Percentiles rank a stretch among this genome's conserved stretches.
Evolutionary conservation across 441 rosid species (phyloP).

Genomic region (Theobroma grandiflorum): DNA sequence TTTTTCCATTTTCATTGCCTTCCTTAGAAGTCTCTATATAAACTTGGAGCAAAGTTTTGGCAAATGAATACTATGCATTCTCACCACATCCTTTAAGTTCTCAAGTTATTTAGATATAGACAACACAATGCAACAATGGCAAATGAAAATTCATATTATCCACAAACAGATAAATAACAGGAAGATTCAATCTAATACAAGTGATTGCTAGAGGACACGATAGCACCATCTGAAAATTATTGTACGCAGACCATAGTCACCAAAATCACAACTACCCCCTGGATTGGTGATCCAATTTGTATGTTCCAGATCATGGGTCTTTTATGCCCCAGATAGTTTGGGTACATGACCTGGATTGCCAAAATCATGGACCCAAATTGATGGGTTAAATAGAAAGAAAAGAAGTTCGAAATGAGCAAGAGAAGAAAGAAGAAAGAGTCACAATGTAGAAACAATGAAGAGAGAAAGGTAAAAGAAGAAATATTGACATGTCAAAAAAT

Average conservation of each 20-base stretch:
- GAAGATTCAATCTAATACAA: background rate
- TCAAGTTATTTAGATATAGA: background rate
- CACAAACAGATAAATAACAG: background rate
- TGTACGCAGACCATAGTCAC: background rate
- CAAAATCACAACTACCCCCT: background rate
- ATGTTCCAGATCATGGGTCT: background rate
- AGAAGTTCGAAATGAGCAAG: background rate
- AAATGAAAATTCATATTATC: background rate
- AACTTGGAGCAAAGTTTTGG: background rate
- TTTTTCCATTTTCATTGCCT: background rate
- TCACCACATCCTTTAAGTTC: background rate
- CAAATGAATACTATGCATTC: background rate
- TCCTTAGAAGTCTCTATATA: background rate
- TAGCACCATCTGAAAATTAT: background rate
- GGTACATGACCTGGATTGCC: background rate
- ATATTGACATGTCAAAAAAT: background rate
- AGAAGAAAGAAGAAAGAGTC: background rate
- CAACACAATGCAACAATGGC: background rate
- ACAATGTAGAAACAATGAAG: background rate
- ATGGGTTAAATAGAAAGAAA: background rate
- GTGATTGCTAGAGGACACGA: background rate
- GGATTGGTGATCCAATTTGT: background rate
- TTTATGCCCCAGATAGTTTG: background rate
- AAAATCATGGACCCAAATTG: background rate
- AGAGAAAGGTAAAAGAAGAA: background rate